phyloP scores from a whole-genome alignment of 805 yeast species.

The Lachancea kluyveri region DNA sequence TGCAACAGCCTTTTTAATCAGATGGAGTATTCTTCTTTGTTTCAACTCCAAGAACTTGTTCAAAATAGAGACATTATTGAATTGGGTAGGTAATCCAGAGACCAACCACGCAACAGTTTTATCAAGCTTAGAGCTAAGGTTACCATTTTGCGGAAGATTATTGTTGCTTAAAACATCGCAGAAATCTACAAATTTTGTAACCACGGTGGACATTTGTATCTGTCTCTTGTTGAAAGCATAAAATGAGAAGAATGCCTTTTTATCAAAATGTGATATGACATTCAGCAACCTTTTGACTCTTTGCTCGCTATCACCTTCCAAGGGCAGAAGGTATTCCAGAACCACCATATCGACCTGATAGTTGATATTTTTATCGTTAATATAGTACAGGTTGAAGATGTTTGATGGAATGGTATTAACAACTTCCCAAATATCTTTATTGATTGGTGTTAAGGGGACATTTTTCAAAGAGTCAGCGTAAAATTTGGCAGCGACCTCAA shows the following conservation, averaged over 20 bases:
- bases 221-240: constrained; percentile 67
- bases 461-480: constrained; percentile 43
- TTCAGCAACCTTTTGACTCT: constrained; percentile 51
- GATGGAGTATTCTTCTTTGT: constrained; percentile 52
- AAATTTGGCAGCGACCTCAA: constrained; percentile 46
- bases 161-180: constrained; percentile 39
- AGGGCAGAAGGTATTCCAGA: constrained; percentile 56
- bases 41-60: constrained; percentile 47
- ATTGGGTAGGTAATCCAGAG: constrained; percentile 47
- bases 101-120: constrained; percentile 60
- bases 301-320: constrained; percentile 37
- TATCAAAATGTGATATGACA: constrained; percentile 44
- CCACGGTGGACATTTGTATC: constrained; percentile 46
- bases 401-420: constrained; percentile 52
- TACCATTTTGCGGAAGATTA: constrained; percentile 23
- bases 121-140: constrained; percentile 35
- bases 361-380: constrained; percentile 64
- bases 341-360: constrained; percentile 56
- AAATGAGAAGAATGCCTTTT: constrained; percentile 57
- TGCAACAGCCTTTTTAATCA: constrained; percentile 48
- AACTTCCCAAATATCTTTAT: constrained; percentile 25
- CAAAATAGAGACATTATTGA: constrained; percentile 44
- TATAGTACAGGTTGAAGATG: constrained; percentile 59
- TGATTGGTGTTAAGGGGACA: constrained; percentile 12
- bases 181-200: constrained; percentile 43